A percentile compares a stretch with the other conserved stretches of the same genome.
phyloP scores from a whole-genome alignment of 2,329 filamentous ascomycete genomes.

The Alternaria sp. region DNA sequence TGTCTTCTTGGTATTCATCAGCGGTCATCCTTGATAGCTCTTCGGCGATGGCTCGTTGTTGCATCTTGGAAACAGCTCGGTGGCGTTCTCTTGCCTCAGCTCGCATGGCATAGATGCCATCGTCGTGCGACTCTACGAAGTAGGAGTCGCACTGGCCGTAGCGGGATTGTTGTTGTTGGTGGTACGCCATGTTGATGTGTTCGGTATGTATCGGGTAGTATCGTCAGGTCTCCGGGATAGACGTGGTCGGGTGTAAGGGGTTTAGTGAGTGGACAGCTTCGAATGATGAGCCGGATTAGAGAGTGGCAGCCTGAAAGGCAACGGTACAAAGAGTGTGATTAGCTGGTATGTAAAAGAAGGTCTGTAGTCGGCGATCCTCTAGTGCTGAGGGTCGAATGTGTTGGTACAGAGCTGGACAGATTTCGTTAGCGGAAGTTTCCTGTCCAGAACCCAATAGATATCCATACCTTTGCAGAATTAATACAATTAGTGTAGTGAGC shows the following conservation, averaged over 20 bases:
- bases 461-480: constrained; percentile 58
- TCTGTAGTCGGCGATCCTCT: constrained; percentile 41
- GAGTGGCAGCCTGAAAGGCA: constrained; percentile 59
- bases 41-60: constrained; percentile 85
- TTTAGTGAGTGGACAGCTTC: constrained; percentile 52
- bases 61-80: constrained; percentile 78
- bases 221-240: constrained; percentile 56
- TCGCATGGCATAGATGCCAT: constrained; percentile 60
- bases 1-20: constrained; percentile 92
- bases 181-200: constrained; percentile 62
- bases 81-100: constrained; percentile 76
- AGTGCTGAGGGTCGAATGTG: constrained; percentile 43
- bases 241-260: constrained; percentile 25
- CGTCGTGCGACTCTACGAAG: constrained; percentile 69
- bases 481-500: constrained; percentile 54
- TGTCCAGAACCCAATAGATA: constrained; percentile 10
- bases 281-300: constrained; percentile 50
- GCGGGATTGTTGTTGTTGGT: constrained; percentile 57
- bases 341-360: constrained; percentile 60
- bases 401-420: constrained; percentile 42
- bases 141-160: constrained; percentile 72
- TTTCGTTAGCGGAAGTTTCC: constrained; percentile 22
- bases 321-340: constrained; percentile 62
- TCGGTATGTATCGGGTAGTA: constrained; percentile 48
- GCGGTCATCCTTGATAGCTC: constrained; percentile 84